phyloP scores from a whole-genome alignment of 805 yeast genomes.

The Cyberlindnera bimundalis region DNA sequence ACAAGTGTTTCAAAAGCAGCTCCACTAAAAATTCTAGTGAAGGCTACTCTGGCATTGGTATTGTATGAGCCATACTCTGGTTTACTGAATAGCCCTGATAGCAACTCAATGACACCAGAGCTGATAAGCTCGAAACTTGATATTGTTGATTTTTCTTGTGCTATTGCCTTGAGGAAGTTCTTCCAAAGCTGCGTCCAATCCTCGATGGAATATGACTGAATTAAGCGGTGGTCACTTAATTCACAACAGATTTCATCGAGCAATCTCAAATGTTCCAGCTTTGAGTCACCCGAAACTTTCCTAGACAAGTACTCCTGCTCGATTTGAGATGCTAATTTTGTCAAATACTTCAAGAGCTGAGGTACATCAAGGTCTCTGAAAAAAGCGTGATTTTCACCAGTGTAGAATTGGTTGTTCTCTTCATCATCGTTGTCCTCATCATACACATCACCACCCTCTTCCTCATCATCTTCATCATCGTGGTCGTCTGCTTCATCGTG shows the following conservation, averaged over 20 bases:
- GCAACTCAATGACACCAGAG: slow-evolving; percentile 55
- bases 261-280: slow-evolving; percentile 28
- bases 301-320: slow-evolving; percentile 29
- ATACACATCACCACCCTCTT: slow-evolving; percentile 7
- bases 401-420: slow-evolving; percentile 11
- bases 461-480: slow-evolving; percentile 16
- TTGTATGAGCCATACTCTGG: slow-evolving; percentile 26
- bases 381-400: not conserved
- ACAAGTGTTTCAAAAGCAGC: slow-evolving; percentile 45
- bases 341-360: slow-evolving; percentile 12
- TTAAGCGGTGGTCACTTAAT: slow-evolving; percentile 13
- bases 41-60: slow-evolving; percentile 40
- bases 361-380: slow-evolving; percentile 12
- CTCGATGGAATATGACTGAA: slow-evolving; percentile 21
- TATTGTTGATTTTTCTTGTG: slow-evolving; percentile 31
- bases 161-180: slow-evolving; percentile 34
- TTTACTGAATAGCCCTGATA: slow-evolving; percentile 36
- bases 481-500: too few species aligned
- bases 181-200: slow-evolving; percentile 37
- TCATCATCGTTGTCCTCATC: slow-evolving; percentile 24
- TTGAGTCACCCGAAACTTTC: slow-evolving; percentile 25
- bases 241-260: slow-evolving; percentile 26
- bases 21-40: slow-evolving; percentile 37
- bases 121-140: slow-evolving; percentile 76
- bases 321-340: slow-evolving; percentile 24